Evolutionary conservation across 208 protist species (phyloP).

Genomic region (Acanthamoeba lenticulata): DNA sequence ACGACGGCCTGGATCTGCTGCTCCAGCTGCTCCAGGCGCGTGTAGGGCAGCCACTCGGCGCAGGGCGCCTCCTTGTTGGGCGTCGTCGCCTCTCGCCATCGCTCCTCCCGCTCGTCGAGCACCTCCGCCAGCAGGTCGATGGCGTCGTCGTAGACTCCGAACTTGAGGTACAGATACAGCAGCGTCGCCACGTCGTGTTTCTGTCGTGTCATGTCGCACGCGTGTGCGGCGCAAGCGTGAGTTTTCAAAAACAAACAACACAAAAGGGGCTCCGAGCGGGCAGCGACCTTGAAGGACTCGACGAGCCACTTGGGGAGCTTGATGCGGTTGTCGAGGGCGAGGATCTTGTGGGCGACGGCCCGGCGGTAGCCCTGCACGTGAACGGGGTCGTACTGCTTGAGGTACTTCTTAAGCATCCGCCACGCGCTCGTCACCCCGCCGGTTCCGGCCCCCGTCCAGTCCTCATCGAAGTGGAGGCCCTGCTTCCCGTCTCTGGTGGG

Average conservation of each 20-base stretch:
- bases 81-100: not conserved
- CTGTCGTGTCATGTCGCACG: too few relatives aligned
- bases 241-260: not conserved
- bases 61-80: not conserved
- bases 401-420: conserved; percentile 62
- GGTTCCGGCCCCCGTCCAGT: not conserved
- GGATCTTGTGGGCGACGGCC: conserved; percentile 56
- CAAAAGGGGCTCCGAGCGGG: not conserved
- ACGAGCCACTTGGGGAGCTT: conserved; percentile 65
- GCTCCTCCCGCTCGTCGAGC: conserved; percentile 44
- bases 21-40: conserved; percentile 25
- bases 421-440: conserved; percentile 4
- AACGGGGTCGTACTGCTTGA: conserved; percentile 51
- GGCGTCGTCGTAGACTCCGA: conserved; percentile 59
- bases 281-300: conserved; percentile 28
- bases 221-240: not conserved
- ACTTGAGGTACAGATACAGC: conserved; percentile 50
- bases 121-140: conserved; percentile 49
- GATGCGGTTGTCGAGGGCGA: conserved; percentile 39
- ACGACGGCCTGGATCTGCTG: conserved; percentile 51
- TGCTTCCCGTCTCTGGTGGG: not conserved
- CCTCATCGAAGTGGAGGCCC: conserved; percentile 32
- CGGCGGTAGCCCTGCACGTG: conserved; percentile 27
- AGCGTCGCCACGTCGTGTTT: conserved; percentile 14
- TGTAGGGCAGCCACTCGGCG: not conserved